A percentile compares a stretch with the other conserved stretches of the same genome.
These are phyloP conservation scores for Lepraria neglecta DNA, from an alignment of 495 filamentous ascomycete genomes.

Conservation along the genomic window DNA sequence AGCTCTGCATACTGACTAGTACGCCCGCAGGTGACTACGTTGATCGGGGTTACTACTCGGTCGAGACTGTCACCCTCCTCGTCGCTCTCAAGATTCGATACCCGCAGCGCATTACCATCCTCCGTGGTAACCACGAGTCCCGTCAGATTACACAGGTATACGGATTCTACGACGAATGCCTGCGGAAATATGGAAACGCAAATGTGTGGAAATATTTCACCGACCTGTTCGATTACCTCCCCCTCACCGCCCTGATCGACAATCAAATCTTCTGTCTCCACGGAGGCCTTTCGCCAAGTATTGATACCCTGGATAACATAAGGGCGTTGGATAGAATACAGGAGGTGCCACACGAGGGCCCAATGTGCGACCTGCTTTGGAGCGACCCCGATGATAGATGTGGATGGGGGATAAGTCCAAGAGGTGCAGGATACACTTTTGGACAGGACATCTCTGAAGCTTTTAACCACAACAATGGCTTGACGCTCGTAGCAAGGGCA, in stretches of 20 bases:
- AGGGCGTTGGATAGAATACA: slow-evolving; percentile 92
- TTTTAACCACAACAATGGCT: slow-evolving; percentile 98
- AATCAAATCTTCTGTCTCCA: slow-evolving; percentile 99
- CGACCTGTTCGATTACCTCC: slow-evolving; percentile 97
- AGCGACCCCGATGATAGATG: slow-evolving; percentile 97
- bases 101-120: slow-evolving; percentile 91
- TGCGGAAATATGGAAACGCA: slow-evolving; percentile 96
- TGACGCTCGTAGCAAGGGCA: slow-evolving; percentile 89
- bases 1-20: slow-evolving; percentile 11
- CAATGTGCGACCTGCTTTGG: slow-evolving; percentile 98
- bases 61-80: slow-evolving; percentile 90
- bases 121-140: slow-evolving; percentile 95
- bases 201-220: slow-evolving; percentile 99
- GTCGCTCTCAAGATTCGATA: slow-evolving; percentile 95
- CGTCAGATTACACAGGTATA: slow-evolving; percentile 97
- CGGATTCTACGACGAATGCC: slow-evolving; percentile 95
- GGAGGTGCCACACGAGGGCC: slow-evolving; percentile 96
- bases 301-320: slow-evolving; percentile 98
- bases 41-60: slow-evolving; percentile 94
- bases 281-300: slow-evolving; percentile 90
- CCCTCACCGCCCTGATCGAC: slow-evolving; percentile 95
- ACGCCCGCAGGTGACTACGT: slow-evolving; percentile 74
- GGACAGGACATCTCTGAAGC: slow-evolving; percentile 99
- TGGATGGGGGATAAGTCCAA: slow-evolving; percentile 95
- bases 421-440: slow-evolving; percentile 97